Base-by-base conservation (phyloP, 768 basidiomycete species). In the Boletus subcaerulescens region DNA sequence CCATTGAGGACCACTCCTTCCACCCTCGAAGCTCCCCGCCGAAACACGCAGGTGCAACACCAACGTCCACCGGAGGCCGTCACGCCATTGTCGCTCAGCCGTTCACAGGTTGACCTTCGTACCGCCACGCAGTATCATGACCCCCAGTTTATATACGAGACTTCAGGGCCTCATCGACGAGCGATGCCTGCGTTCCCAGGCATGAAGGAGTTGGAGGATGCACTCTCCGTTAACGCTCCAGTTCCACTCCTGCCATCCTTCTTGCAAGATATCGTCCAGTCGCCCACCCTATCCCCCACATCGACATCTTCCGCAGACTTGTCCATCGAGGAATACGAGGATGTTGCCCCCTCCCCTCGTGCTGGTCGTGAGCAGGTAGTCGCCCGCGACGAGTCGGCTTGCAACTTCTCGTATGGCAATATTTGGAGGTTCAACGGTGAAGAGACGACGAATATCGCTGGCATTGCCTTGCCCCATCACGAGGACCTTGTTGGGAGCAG, bases 361-460 rank as follows among this genome's bases (percentile, higher is more conserved):
- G 60, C 55, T 44, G 68, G 56, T 55, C 65, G 64, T 53, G 71
- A 68, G 45, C 64, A 56, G 51, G 60, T 63, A 46, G 57, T 60
- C 40, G 52, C 60, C 50, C 61, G 56, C 58, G 61, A 66, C 36
- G 63, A 74, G 49, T 65, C 71, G 35, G 53, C 57, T 10, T 59
- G 65, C 22, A 68, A 63, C 45, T 65, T 73, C 18, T 65, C 75
- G 43, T 63, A 78, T 24, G 56, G 63, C 17, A 88, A 82, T 56
- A 91, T 91, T 52, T 91, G 88, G 88, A 77, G 76, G 48, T 63
- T 91, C 39, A 87, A 87, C 55, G 84, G 85, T 18, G 85, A 88
- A 61, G 88, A 91, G 70, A 82, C 76, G 63, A 80, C 79, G 59
- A 77, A 75, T 31, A 68, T 85, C 6, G 75, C 77, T 41, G 76